Conservation (phyloP, 2,329 filamentous ascomycete species). For the Sphaerulina musiva region DNA sequence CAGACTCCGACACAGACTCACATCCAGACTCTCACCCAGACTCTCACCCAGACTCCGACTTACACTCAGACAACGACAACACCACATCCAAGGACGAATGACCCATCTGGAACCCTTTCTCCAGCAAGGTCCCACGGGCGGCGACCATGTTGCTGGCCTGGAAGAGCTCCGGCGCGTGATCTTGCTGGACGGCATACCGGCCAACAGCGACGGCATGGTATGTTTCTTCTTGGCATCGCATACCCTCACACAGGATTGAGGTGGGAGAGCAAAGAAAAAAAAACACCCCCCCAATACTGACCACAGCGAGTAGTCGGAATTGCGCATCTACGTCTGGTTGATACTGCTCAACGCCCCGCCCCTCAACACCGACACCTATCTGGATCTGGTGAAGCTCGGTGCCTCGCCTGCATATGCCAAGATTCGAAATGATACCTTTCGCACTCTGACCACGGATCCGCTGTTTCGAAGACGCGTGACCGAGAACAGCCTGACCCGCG, state of each 20-base stretch:
- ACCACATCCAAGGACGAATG: conserved; percentile 22
- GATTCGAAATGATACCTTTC: conserved; percentile 97
- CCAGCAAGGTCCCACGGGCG: conserved; percentile 69
- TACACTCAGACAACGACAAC: too few relatives aligned
- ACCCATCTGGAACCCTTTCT: conserved; percentile 64
- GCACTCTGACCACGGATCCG: conserved; percentile 92
- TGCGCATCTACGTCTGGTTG: conserved; percentile 94
- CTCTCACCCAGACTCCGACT: too few relatives aligned
- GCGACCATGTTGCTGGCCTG: conserved; percentile 60
- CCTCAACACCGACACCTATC: conserved; percentile 78
- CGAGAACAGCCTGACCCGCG: conserved; percentile 86
- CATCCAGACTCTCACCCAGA: too few relatives aligned
- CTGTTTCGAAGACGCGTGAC: conserved; percentile 92
- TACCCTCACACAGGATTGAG: too few relatives aligned
- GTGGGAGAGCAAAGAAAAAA: too few relatives aligned
- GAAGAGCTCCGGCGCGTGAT: conserved; percentile 68
- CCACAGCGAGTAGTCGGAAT: conserved; percentile 60
- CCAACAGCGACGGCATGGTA: conserved; percentile 76
- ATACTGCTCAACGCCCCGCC: conserved; percentile 84
- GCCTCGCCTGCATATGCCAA: conserved; percentile 93
- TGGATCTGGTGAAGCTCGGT: conserved; percentile 82
- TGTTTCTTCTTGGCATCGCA: conserved; percentile 24
- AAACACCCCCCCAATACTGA: too few relatives aligned
- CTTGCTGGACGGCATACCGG: conserved; percentile 67
- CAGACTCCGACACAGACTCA: too few relatives aligned